Conservation (phyloP, 352 stramenopile genomes). For the Globisporangium uncinulatum region DNA sequence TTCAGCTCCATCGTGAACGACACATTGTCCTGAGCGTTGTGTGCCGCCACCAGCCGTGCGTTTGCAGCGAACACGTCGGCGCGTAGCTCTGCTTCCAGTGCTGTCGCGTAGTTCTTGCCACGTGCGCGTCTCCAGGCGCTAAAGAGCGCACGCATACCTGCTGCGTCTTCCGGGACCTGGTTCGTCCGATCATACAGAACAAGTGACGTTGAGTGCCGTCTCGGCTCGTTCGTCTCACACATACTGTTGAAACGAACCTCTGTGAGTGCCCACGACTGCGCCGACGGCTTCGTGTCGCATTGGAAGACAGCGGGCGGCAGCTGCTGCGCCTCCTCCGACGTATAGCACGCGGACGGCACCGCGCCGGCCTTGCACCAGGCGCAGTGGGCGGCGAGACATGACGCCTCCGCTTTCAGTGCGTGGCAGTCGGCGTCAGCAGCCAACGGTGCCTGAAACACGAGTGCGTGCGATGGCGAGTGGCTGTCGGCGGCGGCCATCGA, state of each 20-base stretch:
- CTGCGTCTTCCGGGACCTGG: constrained; percentile 19
- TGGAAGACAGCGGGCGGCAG: constrained; percentile 72
- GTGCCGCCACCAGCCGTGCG: constrained; percentile 42
- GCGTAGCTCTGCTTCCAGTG: constrained; percentile 45
- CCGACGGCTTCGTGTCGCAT: constrained; percentile 36
- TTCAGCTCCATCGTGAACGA: constrained; percentile 74
- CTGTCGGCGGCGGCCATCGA: too few species aligned
- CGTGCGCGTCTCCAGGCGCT: constrained; percentile 37
- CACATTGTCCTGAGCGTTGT: constrained; percentile 43
- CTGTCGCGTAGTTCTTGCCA: constrained; percentile 43
- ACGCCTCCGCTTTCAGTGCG: constrained; percentile 33
- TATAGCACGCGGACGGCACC: constrained; percentile 81
- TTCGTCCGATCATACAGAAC: background rate
- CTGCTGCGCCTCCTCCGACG: constrained; percentile 47
- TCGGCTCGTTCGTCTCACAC: background rate
- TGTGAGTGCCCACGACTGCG: constrained; percentile 31
- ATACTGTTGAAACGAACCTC: constrained; percentile 1
- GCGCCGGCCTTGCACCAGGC: constrained; percentile 71
- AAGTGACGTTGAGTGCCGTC: background rate
- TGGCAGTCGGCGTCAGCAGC: constrained; percentile 38
- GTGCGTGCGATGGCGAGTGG: constrained; percentile 9
- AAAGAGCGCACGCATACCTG: constrained; percentile 38
- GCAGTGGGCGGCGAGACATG: constrained; percentile 52
- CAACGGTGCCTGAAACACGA: constrained; percentile 19
- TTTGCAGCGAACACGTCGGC: constrained; percentile 56